Conservation (phyloP, 306 rosid species). For the Canavalia ensiformis region DNA sequence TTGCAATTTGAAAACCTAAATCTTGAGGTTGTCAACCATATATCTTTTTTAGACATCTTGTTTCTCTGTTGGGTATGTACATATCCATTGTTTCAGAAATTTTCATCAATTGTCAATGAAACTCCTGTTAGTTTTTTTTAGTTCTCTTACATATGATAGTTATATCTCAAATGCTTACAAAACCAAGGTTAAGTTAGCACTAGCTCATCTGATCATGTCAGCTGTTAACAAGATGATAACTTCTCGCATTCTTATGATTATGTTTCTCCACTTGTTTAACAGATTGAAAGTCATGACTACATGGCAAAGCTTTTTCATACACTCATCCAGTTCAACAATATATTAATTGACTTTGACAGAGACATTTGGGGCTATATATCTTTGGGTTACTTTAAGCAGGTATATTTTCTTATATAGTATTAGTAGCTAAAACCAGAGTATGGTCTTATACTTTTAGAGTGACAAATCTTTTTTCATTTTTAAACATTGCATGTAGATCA, state of each 20-base stretch:
- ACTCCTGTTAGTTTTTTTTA: neutral
- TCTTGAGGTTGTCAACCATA: slow-evolving; percentile 11
- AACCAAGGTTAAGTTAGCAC: neutral
- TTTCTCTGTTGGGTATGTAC: neutral
- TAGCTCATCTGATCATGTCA: slow-evolving; percentile 18
- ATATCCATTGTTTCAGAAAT: neutral
- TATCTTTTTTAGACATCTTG: slow-evolving; percentile 1
- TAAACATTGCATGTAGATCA: slow-evolving; percentile 47
- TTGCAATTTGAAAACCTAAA: neutral
- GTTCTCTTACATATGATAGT: slow-evolving; percentile 12
- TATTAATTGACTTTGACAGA: slow-evolving; percentile 82
- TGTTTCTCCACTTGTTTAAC: slow-evolving; percentile 47
- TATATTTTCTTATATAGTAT: slow-evolving; percentile 42
- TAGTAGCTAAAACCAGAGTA: neutral
- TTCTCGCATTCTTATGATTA: slow-evolving; percentile 40
- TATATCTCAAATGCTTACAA: neutral
- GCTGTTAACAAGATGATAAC: slow-evolving; percentile 6
- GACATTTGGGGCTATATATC: slow-evolving; percentile 93
- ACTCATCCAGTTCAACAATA: slow-evolving; percentile 74
- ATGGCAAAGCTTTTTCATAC: slow-evolving; percentile 85
- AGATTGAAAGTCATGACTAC: slow-evolving; percentile 96
- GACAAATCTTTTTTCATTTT: slow-evolving; percentile 14
- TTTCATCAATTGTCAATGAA: slow-evolving; percentile 14
- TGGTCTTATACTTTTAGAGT: neutral
- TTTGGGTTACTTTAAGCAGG: slow-evolving; percentile 93